A percentile compares a stretch with the other conserved stretches of the same genome.
Conservation (phyloP, 164 flowering plant species). For the Magnolia officinalis region DNA sequence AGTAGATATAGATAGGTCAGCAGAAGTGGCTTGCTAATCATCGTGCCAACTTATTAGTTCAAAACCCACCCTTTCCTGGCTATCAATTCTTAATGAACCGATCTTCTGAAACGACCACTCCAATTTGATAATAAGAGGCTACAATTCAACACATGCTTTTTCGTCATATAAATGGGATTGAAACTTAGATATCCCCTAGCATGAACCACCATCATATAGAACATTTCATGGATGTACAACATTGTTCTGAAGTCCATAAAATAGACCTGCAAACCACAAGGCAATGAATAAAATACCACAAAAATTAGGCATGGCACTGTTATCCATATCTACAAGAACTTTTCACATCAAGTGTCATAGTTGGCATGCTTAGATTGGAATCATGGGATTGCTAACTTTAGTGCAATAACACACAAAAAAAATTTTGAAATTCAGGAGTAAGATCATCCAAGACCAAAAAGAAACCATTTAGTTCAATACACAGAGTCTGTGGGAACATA, state of each 20-base stretch:
- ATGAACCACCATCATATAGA: no score
- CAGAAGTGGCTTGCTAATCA: constrained; percentile 62
- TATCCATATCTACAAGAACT: background rate
- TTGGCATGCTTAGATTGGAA: background rate
- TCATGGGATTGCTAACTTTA: background rate
- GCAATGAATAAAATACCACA: background rate
- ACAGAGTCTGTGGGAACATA: no score
- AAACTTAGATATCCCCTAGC: background rate
- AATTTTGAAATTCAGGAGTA: background rate
- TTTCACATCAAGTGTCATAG: no score
- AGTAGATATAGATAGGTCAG: constrained; percentile 77
- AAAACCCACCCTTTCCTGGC: background rate
- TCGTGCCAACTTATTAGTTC: constrained; percentile 20
- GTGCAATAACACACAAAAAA: no score
- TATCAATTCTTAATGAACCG: constrained; percentile 8
- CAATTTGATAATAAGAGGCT: background rate
- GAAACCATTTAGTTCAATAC: no score
- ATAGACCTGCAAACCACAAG: background rate
- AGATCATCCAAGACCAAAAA: no score
- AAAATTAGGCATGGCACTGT: background rate
- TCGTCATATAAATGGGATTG: background rate
- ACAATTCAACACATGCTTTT: background rate
- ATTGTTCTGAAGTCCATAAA: background rate
- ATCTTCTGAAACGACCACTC: constrained; percentile 6
- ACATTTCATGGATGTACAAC: no score